phyloP scores from a whole-genome alignment of 2,329 filamentous ascomycete species.

The Aspergillus neotritici region DNA sequence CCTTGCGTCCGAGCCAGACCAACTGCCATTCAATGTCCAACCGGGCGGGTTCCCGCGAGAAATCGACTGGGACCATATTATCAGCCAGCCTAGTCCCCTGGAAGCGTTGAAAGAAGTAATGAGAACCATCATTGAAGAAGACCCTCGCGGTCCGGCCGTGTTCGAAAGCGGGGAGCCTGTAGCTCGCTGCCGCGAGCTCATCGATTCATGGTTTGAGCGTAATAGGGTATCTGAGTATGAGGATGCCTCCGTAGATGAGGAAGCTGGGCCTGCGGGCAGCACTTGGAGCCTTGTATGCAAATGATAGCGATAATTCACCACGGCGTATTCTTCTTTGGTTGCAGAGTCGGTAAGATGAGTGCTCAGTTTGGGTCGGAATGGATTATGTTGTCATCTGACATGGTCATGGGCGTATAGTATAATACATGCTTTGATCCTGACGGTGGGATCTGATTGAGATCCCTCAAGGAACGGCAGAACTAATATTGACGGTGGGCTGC shows the following conservation, averaged over 20 bases:
- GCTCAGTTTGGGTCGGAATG: no score
- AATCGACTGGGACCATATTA: conserved; percentile 3
- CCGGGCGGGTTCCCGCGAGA: neutral
- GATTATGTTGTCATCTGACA: conserved; percentile 1
- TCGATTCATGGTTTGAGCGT: neutral
- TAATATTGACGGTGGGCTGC: conserved; percentile 4
- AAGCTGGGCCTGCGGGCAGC: no score
- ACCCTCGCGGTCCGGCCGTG: no score
- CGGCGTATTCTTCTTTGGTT: no score
- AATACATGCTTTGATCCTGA: neutral
- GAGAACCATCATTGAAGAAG: no score
- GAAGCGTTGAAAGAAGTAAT: neutral
- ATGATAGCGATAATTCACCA: no score
- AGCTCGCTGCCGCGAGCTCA: conserved; percentile 1
- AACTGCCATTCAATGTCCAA: neutral
- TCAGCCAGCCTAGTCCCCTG: neutral
- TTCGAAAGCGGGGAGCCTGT: conserved; percentile 1
- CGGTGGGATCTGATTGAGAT: neutral
- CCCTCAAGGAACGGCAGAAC: neutral
- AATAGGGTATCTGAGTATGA: no score
- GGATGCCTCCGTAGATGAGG: no score
- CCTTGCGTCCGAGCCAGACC: neutral
- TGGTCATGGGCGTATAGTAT: conserved; percentile 1
- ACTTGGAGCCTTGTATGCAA: no score
- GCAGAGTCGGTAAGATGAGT: no score